Evolutionary conservation across 192 early-diverging fungal species (phyloP).

Genomic region (Rhizoclosmatium sp.): DNA sequence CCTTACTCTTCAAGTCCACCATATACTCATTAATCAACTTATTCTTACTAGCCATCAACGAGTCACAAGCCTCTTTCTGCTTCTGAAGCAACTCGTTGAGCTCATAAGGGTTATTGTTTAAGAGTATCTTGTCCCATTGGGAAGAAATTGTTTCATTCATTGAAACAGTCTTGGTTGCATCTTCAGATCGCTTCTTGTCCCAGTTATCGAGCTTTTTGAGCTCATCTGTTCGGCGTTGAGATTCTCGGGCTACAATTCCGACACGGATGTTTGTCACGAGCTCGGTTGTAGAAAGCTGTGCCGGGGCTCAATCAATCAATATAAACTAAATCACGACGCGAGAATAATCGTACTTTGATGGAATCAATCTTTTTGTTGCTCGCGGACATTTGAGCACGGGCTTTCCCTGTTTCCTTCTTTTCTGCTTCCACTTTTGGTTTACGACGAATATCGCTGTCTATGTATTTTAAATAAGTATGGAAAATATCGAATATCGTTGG

Average conservation of each 20-base stretch:
- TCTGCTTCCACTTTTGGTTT: constrained; percentile 53
- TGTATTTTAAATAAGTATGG: neutral
- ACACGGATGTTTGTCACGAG: constrained; percentile 58
- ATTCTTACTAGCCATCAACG: constrained; percentile 56
- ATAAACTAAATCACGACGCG: neutral
- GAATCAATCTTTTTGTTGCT: constrained; percentile 51
- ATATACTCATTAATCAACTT: constrained; percentile 61
- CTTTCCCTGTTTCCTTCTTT: constrained; percentile 49
- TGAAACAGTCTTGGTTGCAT: constrained; percentile 30
- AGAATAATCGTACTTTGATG: constrained; percentile 38
- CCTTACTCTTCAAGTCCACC: constrained; percentile 62
- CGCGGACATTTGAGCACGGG: constrained; percentile 45
- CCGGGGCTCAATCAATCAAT: neutral
- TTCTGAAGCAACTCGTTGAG: constrained; percentile 53
- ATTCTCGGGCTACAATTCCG: constrained; percentile 55
- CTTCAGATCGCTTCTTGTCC: constrained; percentile 49
- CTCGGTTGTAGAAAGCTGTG: constrained; percentile 42
- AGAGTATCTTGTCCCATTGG: constrained; percentile 49
- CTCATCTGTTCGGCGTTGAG: constrained; percentile 55
- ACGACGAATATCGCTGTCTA: constrained; percentile 35
- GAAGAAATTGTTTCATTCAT: constrained; percentile 44
- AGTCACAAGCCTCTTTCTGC: constrained; percentile 57
- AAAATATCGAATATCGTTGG: neutral
- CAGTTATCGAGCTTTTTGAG: constrained; percentile 50
- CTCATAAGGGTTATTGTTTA: constrained; percentile 50